Percentiles rank a stretch among this genome's conserved stretches.
phyloP scores from a whole-genome alignment of 2,329 filamentous ascomycete genomes.

The Colletotrichum tropicicola region DNA sequence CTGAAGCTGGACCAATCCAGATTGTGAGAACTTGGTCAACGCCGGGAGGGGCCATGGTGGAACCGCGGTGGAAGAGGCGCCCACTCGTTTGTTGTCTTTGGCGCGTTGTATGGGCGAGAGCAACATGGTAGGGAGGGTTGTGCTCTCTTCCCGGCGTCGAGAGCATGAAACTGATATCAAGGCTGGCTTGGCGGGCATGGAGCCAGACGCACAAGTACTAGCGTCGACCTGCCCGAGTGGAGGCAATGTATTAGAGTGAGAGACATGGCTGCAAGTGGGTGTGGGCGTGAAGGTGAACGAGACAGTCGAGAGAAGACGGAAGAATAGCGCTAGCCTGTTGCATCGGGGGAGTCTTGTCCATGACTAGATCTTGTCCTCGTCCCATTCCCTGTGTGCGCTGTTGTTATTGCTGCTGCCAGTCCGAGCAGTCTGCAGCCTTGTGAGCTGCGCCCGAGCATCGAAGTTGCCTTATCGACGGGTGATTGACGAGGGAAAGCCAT shows the following conservation, averaged over 20 bases:
- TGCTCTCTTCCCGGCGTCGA: slow-evolving; percentile 1
- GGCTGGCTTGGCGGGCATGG: slow-evolving; percentile 13
- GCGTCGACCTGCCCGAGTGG: background rate
- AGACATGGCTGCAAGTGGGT: slow-evolving; percentile 15
- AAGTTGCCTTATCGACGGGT: background rate
- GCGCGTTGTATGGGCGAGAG: background rate
- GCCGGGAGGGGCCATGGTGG: background rate
- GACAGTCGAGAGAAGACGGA: background rate
- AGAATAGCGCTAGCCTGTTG: background rate
- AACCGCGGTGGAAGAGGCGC: background rate
- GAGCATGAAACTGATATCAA: slow-evolving; percentile 16
- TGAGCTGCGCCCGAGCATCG: background rate
- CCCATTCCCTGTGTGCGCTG: background rate
- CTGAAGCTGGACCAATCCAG: slow-evolving; percentile 20
- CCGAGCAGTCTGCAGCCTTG: background rate
- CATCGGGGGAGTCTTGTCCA: background rate
- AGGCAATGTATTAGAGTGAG: slow-evolving; percentile 9
- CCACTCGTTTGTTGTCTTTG: slow-evolving; percentile 1
- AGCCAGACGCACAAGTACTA: slow-evolving; percentile 18
- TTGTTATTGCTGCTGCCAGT: too few relatives aligned
- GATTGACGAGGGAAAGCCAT: too few relatives aligned
- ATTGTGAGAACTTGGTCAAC: background rate
- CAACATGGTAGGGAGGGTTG: slow-evolving; percentile 5
- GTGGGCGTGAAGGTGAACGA: background rate
- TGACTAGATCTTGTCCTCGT: too few relatives aligned